Evolutionary conservation across 2,329 filamentous ascomycete genomes (phyloP).

Genomic region (Amauroascus niger): DNA sequence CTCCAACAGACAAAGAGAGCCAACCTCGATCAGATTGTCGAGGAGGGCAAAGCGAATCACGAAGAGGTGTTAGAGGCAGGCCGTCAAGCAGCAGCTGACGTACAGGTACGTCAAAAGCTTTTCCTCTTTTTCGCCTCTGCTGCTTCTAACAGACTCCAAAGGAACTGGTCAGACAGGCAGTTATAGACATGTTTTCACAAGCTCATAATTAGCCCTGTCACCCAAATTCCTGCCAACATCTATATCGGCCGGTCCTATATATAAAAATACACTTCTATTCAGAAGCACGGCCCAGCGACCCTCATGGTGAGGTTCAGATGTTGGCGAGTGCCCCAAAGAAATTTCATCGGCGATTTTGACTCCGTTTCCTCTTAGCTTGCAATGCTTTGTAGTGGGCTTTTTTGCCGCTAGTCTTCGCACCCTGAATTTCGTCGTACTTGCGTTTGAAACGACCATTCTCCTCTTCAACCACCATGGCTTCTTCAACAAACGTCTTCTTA

Average conservation of each 20-base stretch:
- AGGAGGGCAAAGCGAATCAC: conserved; percentile 53
- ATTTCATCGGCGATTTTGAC: conserved; percentile 14
- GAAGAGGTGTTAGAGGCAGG: conserved; percentile 56
- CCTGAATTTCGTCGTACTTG: conserved; percentile 81
- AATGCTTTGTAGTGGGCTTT: conserved; percentile 81
- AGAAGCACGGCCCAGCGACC: too few relatives aligned
- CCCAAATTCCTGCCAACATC: neutral
- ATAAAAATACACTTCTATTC: neutral
- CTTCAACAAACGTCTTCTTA: conserved; percentile 77
- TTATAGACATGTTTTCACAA: conserved; percentile 22
- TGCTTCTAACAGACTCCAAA: conserved; percentile 18
- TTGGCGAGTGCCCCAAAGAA: neutral
- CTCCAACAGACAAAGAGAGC: conserved; percentile 43
- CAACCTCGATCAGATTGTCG: conserved; percentile 47
- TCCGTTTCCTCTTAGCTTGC: conserved; percentile 45
- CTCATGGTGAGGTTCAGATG: neutral
- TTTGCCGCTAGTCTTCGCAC: conserved; percentile 73
- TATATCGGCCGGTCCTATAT: too few relatives aligned
- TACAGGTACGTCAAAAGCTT: conserved; percentile 43
- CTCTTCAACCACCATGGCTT: conserved; percentile 61
- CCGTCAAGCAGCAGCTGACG: conserved; percentile 49
- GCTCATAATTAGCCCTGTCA: neutral
- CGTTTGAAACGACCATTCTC: conserved; percentile 64
- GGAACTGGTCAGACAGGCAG: conserved; percentile 30
- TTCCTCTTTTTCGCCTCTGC: neutral